phyloP scores from a whole-genome alignment of 75 land plant species.

The Pseudotsuga menziesii region DNA sequence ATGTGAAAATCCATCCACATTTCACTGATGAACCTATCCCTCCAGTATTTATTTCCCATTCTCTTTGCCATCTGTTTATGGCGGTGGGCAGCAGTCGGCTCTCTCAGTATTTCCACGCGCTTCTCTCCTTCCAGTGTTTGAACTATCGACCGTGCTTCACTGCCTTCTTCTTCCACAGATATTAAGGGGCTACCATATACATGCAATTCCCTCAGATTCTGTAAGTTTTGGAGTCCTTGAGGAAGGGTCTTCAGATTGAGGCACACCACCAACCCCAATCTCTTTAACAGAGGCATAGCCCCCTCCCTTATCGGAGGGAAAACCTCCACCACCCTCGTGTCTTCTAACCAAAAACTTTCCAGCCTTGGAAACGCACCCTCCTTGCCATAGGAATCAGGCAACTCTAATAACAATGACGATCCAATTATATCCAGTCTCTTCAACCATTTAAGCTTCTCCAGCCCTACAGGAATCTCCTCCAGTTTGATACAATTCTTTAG shows the following conservation, averaged over 20 bases:
- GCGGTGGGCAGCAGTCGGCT: no score
- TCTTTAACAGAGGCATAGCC: neutral
- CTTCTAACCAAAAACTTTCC: neutral
- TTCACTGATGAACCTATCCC: neutral
- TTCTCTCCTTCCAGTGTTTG: no score
- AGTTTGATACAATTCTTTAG: no score
- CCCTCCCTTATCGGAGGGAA: neutral
- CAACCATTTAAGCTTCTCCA: neutral
- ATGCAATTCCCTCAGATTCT: neutral
- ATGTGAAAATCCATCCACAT: constrained; percentile 3
- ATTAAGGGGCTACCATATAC: neutral
- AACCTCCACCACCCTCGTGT: neutral
- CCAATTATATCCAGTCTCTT: neutral
- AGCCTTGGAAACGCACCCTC: neutral
- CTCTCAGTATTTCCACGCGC: no score
- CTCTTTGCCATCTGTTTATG: neutral
- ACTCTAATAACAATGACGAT: neutral
- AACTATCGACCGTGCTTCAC: neutral
- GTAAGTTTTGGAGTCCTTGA: neutral
- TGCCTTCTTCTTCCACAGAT: neutral
- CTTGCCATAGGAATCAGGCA: neutral
- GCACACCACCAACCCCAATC: neutral
- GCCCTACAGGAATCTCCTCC: no score
- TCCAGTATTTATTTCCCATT: constrained; percentile 1
- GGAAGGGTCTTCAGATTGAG: neutral